Conservation (phyloP, 148 eudicot species). For the Polygonum maritimum region DNA sequence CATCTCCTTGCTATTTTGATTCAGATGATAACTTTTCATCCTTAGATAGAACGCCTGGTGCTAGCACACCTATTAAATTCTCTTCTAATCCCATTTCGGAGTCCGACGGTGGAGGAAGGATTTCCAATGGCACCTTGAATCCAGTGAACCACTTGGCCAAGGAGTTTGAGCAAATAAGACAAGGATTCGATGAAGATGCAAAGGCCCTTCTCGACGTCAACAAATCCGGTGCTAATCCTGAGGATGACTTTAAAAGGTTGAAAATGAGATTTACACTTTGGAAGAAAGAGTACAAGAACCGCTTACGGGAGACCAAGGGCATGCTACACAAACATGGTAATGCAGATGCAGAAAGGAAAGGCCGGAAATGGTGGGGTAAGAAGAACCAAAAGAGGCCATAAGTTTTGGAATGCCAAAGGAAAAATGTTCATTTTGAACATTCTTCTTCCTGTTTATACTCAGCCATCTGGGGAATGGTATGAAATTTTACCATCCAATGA, state of each 20-base stretch:
- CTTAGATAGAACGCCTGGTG: conserved; percentile 9
- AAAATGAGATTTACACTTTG: conserved; percentile 30
- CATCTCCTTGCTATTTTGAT: conserved; percentile 25
- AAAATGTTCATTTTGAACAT: background rate
- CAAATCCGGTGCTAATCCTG: conserved; percentile 11
- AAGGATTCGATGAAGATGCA: conserved; percentile 8
- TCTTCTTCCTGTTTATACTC: background rate
- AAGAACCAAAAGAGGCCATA: conserved; percentile 3
- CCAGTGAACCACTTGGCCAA: conserved; percentile 7
- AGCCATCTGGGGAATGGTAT: background rate
- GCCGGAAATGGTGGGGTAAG: conserved; percentile 26
- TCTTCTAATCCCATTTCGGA: background rate
- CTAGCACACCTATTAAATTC: conserved; percentile 4
- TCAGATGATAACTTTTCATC: conserved; percentile 33
- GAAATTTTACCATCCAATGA: background rate
- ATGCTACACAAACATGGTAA: conserved; percentile 24
- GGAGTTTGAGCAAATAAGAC: conserved; percentile 6
- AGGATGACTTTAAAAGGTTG: conserved; percentile 26
- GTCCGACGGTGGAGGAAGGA: background rate
- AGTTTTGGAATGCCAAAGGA: background rate
- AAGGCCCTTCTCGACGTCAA: background rate
- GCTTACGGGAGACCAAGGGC: conserved; percentile 24
- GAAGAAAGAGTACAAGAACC: conserved; percentile 34
- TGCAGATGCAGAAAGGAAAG: conserved; percentile 17
- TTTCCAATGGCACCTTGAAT: conserved; percentile 1